phyloP scores from a whole-genome alignment of 2,329 filamentous ascomycete species.

The Rhynchosporium agropyri region DNA sequence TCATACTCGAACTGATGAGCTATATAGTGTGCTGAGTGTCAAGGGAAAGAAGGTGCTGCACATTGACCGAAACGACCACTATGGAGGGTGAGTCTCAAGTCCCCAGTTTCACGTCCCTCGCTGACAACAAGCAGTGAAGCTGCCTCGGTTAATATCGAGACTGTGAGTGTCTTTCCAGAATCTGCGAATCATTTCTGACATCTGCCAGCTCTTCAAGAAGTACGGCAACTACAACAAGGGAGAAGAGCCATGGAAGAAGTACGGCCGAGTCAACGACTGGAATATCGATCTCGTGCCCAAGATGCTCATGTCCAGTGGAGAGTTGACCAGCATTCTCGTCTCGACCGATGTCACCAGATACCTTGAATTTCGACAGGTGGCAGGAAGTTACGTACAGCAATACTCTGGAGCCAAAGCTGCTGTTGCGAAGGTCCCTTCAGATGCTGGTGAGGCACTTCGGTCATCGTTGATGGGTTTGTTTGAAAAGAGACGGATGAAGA shows the following conservation, averaged over 20 bases:
- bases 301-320: constrained; percentile 97
- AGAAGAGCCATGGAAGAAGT: constrained; percentile 97
- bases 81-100: constrained; percentile 72
- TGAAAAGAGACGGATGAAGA: constrained; percentile 96
- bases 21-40: constrained; percentile 82
- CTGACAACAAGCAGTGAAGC: constrained; percentile 68
- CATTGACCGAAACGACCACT: constrained; percentile 98
- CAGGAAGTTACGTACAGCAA: constrained; percentile 95
- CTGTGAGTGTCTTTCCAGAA: constrained; percentile 56
- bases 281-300: constrained; percentile 99
- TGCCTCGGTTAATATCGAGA: constrained; percentile 94
- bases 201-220: constrained; percentile 84
- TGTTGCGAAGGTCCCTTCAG: constrained; percentile 94
- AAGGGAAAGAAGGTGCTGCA: constrained; percentile 99
- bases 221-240: constrained; percentile 80
- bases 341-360: constrained; percentile 90
- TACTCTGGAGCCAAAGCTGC: constrained; percentile 80
- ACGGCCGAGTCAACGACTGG: constrained; percentile 96
- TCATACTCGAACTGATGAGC: constrained; percentile 31
- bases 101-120: constrained; percentile 9
- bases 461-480: constrained; percentile 97
- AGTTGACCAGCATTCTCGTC: constrained; percentile 97
- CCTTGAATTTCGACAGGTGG: constrained; percentile 92
- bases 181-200: constrained; percentile 42
- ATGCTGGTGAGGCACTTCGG: constrained; percentile 84